Conservation (phyloP, 768 basidiomycete species). For the Leccinum disarticulatum region DNA sequence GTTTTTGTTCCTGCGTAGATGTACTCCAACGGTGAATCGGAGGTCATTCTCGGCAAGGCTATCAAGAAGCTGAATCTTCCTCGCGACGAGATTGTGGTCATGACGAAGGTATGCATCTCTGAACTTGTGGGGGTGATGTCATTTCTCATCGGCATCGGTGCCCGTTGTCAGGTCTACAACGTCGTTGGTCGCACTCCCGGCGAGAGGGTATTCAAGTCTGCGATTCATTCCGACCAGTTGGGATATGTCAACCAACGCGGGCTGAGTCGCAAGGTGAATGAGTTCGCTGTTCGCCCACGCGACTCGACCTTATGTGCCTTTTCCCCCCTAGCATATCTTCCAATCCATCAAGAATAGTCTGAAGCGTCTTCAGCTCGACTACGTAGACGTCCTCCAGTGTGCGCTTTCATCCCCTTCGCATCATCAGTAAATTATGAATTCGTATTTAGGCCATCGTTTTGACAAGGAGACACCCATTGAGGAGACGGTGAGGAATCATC, state of each 20-base stretch:
- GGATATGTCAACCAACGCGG: constrained; percentile 52
- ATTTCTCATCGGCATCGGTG: background rate
- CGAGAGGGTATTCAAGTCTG: constrained; percentile 17
- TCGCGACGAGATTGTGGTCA: constrained; percentile 73
- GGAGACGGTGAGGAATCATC: constrained; percentile 34
- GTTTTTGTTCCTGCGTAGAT: constrained; percentile 37
- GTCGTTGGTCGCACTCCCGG: constrained; percentile 25
- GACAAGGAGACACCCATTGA: constrained; percentile 50
- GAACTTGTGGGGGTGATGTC: background rate
- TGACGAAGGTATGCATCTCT: constrained; percentile 58
- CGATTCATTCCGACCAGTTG: constrained; percentile 32
- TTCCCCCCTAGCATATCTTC: constrained; percentile 48
- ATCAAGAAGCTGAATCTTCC: constrained; percentile 66
- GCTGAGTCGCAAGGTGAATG: constrained; percentile 38
- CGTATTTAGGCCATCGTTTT: constrained; percentile 43
- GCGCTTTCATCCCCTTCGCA: constrained; percentile 2
- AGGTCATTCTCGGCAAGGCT: constrained; percentile 69
- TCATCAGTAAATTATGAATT: background rate
- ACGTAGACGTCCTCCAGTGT: constrained; percentile 60
- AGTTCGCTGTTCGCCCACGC: constrained; percentile 35
- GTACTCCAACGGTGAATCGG: constrained; percentile 67
- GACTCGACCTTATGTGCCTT: background rate
- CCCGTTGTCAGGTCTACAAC: constrained; percentile 42
- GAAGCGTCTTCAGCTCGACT: constrained; percentile 47
- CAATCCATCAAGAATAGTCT: constrained; percentile 47